Percentiles rank a stretch among this genome's conserved stretches.
These are phyloP conservation scores for Picochlorum sp. DNA, from an alignment of 139 green algal genomes.

Conservation along the genomic window DNA sequence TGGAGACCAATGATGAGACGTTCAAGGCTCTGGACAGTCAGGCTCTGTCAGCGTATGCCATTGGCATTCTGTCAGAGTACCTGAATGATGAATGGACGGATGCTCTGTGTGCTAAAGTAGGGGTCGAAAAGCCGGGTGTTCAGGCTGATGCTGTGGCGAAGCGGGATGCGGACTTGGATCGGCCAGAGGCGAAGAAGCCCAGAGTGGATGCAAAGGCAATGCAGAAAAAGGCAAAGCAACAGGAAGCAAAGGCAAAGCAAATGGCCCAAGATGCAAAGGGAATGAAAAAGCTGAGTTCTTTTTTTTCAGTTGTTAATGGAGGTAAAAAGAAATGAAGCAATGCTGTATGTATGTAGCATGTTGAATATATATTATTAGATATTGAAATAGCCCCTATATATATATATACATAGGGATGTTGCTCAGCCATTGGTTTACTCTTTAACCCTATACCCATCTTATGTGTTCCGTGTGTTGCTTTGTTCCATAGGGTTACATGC, in stretches of 20 bases:
- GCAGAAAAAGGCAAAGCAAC: conserved; percentile 15
- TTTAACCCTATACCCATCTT: too few species aligned
- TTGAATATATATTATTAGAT: too few species aligned
- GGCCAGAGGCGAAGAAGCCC: conserved; percentile 4
- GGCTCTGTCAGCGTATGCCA: conserved; percentile 19
- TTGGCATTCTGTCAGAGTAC: conserved; percentile 31
- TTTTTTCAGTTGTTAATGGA: too few species aligned
- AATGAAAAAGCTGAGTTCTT: conserved; percentile 32
- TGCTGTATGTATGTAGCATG: too few species aligned
- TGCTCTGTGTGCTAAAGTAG: neutral
- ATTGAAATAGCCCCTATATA: too few species aligned
- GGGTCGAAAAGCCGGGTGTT: neutral
- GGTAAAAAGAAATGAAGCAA: too few species aligned
- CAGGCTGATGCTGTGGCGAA: neutral
- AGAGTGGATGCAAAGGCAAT: conserved; percentile 32
- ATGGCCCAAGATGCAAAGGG: conserved; percentile 27
- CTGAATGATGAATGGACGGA: conserved; percentile 13
- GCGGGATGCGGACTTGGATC: neutral
- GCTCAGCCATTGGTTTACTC: too few species aligned
- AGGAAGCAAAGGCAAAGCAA: conserved; percentile 17
- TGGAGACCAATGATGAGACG: conserved; percentile 5
- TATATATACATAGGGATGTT: too few species aligned
- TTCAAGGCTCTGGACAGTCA: conserved; percentile 17
- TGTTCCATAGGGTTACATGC: too few species aligned
- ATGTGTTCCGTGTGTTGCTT: too few species aligned